Base-by-base conservation (phyloP, 2,329 filamentous ascomycete genomes). In the Elsinoe perseae region DNA sequence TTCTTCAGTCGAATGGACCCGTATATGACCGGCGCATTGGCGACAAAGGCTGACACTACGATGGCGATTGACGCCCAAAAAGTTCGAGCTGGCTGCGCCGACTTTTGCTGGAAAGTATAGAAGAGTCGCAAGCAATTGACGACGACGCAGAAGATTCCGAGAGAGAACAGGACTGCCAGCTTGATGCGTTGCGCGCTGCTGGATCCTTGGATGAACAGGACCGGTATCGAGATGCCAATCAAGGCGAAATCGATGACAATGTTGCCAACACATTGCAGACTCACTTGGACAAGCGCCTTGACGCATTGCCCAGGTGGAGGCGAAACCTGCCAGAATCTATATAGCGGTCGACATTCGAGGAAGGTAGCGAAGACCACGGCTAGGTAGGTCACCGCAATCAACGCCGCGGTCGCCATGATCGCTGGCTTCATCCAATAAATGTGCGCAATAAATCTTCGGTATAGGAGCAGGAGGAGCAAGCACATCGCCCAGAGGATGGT, bases 271-370 rank as follows among this genome's bases (percentile, higher is more conserved):
- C 65, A 64, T 60, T 72, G 70, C 9, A 67, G 61, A 10, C 69
- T 53, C 1, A 73, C 61, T 48, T 73, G 70, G 1, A 57, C 64
- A 44, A 68, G 66, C 1, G 67, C 70, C 30, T 64, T 61, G 1
- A 66, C 64, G 50, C 71, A 73, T 18, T 38, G 36, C 23, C 52
- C 52, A 12, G 52, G 52, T 21, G 32, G 32, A 5, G 52, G 52
- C 4, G 32, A 42, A 8, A 55, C 34, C 12, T 58, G 44, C 46
- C 66, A 72, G 57, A 69, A 72, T 32, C 64, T 57, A 12, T 54
- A 48, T 34, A 72, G 65, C 1, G 70, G 70, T 2, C 64, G 66
- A 50, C 71, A 73, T 59, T 73, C 71, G 27, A 72, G 64, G 21
- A 72, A 66, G 0, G 68, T 72, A 10, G 62, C 58, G 4, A 71